Percentiles rank a stretch among this genome's conserved stretches.
Conservation (phyloP, 1,139 yeast genomes). For the Suhomyces terraborum region DNA sequence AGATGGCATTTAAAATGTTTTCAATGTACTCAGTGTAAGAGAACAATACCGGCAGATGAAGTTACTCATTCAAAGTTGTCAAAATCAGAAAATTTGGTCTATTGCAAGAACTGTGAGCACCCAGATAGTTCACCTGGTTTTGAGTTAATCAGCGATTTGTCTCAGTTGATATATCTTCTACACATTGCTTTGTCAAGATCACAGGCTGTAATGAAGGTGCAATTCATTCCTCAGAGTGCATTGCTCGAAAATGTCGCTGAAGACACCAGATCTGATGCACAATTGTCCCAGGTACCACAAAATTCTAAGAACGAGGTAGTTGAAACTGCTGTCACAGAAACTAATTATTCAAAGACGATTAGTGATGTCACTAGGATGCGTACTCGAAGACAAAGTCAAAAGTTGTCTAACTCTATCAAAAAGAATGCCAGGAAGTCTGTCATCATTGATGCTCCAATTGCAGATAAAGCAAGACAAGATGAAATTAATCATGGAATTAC, state of each 20-base stretch:
- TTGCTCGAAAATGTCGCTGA: constrained; percentile 5
- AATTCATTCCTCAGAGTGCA: constrained; percentile 16
- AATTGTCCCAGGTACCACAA: not conserved
- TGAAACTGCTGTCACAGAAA: constrained; percentile 26
- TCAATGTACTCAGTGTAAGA: constrained; percentile 57
- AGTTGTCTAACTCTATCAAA: constrained; percentile 55
- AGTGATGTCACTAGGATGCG: constrained; percentile 78
- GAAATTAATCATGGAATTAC: constrained; percentile 16
- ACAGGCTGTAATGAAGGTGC: constrained; percentile 57
- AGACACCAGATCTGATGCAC: constrained; percentile 13
- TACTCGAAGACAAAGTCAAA: constrained; percentile 71
- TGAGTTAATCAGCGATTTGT: constrained; percentile 61
- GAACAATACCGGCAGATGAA: constrained; percentile 31
- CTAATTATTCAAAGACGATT: constrained; percentile 65
- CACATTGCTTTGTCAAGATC: constrained; percentile 85
- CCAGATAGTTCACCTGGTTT: constrained; percentile 61
- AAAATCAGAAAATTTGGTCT: constrained; percentile 30
- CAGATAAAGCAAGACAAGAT: constrained; percentile 43
- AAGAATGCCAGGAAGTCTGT: constrained; percentile 50
- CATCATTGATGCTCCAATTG: constrained; percentile 56
- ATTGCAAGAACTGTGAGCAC: constrained; percentile 58
- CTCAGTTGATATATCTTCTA: constrained; percentile 73
- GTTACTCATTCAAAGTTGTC: constrained; percentile 38
- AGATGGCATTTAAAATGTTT: constrained; percentile 88
- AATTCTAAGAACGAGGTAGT: constrained; percentile 20